These are phyloP conservation scores for Vicia faba DNA, from an alignment of 306 rosid genomes.

Conservation along the genomic window DNA sequence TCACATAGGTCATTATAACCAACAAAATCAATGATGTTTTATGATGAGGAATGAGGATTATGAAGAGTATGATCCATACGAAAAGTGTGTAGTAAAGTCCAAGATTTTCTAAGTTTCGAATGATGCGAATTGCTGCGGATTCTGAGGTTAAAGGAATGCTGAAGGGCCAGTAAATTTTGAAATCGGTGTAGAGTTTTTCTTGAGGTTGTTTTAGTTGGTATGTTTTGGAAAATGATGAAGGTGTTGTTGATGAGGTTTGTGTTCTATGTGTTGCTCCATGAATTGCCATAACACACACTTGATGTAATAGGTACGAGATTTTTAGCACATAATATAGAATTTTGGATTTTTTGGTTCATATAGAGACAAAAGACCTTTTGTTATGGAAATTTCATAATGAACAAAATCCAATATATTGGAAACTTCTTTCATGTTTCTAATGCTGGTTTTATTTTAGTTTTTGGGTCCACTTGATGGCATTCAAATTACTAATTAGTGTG, in stretches of 20 bases:
- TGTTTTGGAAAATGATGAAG: conserved; percentile 31
- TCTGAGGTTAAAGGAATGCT: conserved; percentile 55
- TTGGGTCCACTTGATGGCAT: conserved; percentile 6
- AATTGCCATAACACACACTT: conserved; percentile 44
- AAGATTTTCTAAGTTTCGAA: conserved; percentile 44
- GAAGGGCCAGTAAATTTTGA: conserved; percentile 47
- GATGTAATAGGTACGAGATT: conserved; percentile 13
- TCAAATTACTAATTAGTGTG: conserved; percentile 16
- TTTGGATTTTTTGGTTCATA: background rate
- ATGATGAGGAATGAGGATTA: conserved; percentile 52
- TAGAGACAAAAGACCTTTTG: background rate
- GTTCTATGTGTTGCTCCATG: conserved; percentile 50
- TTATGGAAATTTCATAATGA: conserved; percentile 32
- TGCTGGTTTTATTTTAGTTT: background rate
- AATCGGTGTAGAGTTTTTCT: conserved; percentile 38
- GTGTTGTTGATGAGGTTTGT: conserved; percentile 33
- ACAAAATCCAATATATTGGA: conserved; percentile 27
- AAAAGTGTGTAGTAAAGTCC: conserved; percentile 54
- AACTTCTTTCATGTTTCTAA: conserved; percentile 32
- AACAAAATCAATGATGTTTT: conserved; percentile 53
- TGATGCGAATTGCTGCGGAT: conserved; percentile 49
- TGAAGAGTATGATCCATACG: conserved; percentile 64
- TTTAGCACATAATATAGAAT: background rate
- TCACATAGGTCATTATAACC: conserved; percentile 51
- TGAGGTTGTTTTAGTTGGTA: conserved; percentile 39